phyloP scores from a whole-genome alignment of 139 green algal species.

The Micractinium sp. region DNA sequence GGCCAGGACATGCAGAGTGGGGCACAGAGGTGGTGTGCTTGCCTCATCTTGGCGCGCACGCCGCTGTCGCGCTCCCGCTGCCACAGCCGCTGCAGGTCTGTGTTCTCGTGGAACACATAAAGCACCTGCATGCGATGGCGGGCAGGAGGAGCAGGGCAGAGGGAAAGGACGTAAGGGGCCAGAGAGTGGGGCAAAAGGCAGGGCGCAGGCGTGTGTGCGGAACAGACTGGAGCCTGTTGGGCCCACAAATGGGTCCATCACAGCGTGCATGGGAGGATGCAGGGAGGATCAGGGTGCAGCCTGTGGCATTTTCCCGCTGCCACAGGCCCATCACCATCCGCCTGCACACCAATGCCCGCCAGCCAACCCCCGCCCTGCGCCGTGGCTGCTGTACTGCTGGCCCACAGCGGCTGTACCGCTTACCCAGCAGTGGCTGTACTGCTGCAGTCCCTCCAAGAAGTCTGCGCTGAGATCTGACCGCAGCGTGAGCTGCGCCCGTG shows the following conservation, averaged over 20 bases:
- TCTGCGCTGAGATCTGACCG: conserved; percentile 57
- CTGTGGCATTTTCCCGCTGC: no score
- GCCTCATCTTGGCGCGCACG: conserved; percentile 28
- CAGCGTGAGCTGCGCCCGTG: conserved; percentile 68
- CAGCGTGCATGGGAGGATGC: no score
- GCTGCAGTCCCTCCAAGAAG: conserved; percentile 80
- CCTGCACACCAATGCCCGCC: no score
- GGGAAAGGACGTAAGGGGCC: no score
- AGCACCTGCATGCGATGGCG: conserved; percentile 61
- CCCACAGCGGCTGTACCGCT: not conserved
- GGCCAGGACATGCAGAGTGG: not conserved
- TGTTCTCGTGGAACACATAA: conserved; percentile 97
- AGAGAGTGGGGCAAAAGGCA: not conserved
- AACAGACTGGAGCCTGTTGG: not conserved
- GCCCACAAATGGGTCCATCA: not conserved
- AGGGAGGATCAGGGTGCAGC: no score
- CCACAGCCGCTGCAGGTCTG: conserved; percentile 57
- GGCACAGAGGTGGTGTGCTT: not conserved
- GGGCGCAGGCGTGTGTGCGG: not conserved
- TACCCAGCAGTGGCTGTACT: conserved; percentile 90
- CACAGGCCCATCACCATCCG: no score
- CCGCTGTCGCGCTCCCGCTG: not conserved
- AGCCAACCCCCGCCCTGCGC: not conserved
- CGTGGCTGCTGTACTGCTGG: no score
- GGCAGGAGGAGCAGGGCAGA: not conserved